Evolutionary conservation across 106 monocot genomes (phyloP).

Genomic region (Dendrobium catenatum): DNA sequence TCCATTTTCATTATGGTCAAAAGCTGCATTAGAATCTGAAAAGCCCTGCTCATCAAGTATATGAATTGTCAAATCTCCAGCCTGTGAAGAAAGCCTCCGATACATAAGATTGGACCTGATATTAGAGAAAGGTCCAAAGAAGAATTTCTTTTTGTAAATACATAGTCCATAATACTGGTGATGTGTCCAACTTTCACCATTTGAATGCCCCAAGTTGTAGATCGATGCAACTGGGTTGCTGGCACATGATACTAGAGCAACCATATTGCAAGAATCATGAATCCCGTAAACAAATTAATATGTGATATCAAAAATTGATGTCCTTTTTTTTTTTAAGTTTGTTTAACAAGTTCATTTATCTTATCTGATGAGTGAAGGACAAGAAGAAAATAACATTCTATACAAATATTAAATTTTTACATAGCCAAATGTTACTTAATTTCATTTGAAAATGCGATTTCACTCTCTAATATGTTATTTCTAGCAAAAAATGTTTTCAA

Average conservation of each 20-base stretch:
- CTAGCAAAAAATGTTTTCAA: not conserved
- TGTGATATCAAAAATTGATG: not conserved
- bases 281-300: not conserved
- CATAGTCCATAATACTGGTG: not conserved
- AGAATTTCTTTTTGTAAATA: not conserved
- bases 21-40: conserved; percentile 18
- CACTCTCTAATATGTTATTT: not conserved
- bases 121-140: conserved; percentile 1
- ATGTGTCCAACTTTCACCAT: not conserved
- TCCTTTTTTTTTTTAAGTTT: not conserved
- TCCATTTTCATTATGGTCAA: conserved; percentile 4
- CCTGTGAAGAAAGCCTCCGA: conserved; percentile 31
- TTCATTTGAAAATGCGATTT: too few relatives aligned
- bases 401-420: not conserved
- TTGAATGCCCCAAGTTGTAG: not conserved
- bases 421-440: not conserved
- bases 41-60: conserved; percentile 14
- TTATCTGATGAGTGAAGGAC: not conserved
- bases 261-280: not conserved
- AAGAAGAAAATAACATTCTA: not conserved
- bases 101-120: not conserved
- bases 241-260: not conserved
- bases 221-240: not conserved
- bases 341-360: not conserved
- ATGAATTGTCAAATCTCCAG: conserved; percentile 16